Evolutionary conservation across 768 basidiomycete species (phyloP).

Genomic region (Boletus bicolor): DNA sequence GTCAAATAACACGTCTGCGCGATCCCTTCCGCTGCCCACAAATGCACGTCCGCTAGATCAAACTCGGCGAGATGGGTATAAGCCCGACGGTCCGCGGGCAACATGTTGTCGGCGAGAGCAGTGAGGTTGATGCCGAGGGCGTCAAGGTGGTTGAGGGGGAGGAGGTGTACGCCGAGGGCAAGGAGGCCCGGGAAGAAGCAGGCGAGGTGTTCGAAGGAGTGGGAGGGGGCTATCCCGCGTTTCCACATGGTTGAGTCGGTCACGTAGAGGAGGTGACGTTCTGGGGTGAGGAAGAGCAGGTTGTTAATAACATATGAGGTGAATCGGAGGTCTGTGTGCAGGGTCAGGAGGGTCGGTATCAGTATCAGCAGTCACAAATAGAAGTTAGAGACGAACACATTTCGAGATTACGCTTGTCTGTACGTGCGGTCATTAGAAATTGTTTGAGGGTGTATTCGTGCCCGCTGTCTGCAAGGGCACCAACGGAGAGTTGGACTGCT

Average conservation of each 20-base stretch:
- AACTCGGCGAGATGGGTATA: slow-evolving; percentile 40
- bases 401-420: slow-evolving; percentile 56
- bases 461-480: slow-evolving; percentile 63
- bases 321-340: slow-evolving; percentile 49
- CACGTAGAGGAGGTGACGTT: slow-evolving; percentile 46
- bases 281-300: slow-evolving; percentile 31
- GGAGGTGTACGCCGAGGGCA: slow-evolving; percentile 64
- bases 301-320: slow-evolving; percentile 60
- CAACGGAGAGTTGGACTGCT: slow-evolving; percentile 50
- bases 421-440: slow-evolving; percentile 61
- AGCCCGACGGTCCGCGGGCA: slow-evolving; percentile 23
- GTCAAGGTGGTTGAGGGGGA: slow-evolving; percentile 53
- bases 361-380: background rate
- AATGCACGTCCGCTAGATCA: slow-evolving; percentile 57
- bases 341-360: background rate
- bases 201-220: slow-evolving; percentile 65
- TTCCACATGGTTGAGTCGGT: slow-evolving; percentile 43
- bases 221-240: slow-evolving; percentile 34
- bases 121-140: slow-evolving; percentile 44
- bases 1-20: slow-evolving; percentile 68
- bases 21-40: slow-evolving; percentile 76
- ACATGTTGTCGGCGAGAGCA: slow-evolving; percentile 30
- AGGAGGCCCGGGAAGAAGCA: slow-evolving; percentile 78
- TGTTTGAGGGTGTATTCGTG: slow-evolving; percentile 79
- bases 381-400: slow-evolving; percentile 51